A percentile compares a stretch with the other conserved stretches of the same genome.
phyloP scores from a whole-genome alignment of 2,329 filamentous ascomycete species.

The Aspergillus hiratsukae region DNA sequence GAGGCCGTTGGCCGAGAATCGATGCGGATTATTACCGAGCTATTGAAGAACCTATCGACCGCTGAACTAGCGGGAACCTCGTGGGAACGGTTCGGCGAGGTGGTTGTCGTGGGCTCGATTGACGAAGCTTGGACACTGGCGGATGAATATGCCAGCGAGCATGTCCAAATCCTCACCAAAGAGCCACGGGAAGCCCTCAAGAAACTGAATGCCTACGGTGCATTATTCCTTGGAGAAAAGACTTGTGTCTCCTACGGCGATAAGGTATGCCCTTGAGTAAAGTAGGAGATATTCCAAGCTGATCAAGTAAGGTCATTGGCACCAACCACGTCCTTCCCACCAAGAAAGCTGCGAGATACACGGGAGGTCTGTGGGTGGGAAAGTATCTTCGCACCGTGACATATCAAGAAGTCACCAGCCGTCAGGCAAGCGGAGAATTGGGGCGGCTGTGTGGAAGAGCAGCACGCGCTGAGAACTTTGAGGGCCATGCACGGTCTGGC shows the following conservation, averaged over 20 bases:
- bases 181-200: constrained; percentile 46
- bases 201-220: constrained; percentile 51
- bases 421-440: constrained; percentile 45
- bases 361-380: constrained; percentile 53
- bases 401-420: constrained; percentile 47
- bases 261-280: constrained; percentile 35
- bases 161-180: constrained; percentile 49
- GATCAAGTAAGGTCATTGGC: constrained; percentile 44
- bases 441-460: constrained; percentile 48
- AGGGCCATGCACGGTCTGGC: constrained; percentile 51
- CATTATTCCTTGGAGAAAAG: constrained; percentile 49
- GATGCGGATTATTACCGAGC: constrained; percentile 34
- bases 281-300: not conserved
- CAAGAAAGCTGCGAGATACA: constrained; percentile 45
- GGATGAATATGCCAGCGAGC: constrained; percentile 48
- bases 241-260: constrained; percentile 54
- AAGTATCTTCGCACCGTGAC: constrained; percentile 51
- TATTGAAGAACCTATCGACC: constrained; percentile 42
- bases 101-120: constrained; percentile 40
- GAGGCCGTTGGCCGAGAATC: constrained; percentile 36
- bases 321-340: constrained; percentile 55
- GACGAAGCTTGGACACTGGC: constrained; percentile 44
- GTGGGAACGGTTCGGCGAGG: constrained; percentile 47
- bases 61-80: constrained; percentile 41
- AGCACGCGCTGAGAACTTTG: constrained; percentile 49